Percentiles rank a stretch among this genome's conserved stretches.
phyloP scores from a whole-genome alignment of 306 rosid species.

The Quercus engelmannii region DNA sequence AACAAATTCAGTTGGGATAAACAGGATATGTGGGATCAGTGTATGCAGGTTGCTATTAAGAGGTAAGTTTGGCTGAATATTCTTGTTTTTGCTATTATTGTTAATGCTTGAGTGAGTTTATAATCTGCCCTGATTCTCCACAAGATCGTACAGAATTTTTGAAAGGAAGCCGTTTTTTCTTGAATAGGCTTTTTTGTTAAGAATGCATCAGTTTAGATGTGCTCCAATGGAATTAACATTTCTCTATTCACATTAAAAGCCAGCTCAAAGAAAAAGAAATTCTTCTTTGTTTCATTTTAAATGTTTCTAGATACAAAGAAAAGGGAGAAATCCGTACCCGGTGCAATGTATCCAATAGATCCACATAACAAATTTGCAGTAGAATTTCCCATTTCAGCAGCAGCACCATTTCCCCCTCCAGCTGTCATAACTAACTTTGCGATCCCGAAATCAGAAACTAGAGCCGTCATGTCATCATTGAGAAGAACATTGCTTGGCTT shows the following conservation, averaged over 20 bases:
- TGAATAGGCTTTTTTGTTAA: too few species aligned
- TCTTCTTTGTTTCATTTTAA: background rate
- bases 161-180: too few species aligned
- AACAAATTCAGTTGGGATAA: background rate
- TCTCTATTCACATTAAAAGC: too few species aligned
- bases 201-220: too few species aligned
- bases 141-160: too few species aligned
- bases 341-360: slow-evolving; percentile 70
- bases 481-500: slow-evolving; percentile 72
- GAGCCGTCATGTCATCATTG: slow-evolving; percentile 72
- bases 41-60: background rate
- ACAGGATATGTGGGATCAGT: background rate
- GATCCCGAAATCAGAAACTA: slow-evolving; percentile 73
- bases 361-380: slow-evolving; percentile 55
- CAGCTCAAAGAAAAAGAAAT: background rate
- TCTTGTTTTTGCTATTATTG: too few species aligned
- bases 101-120: too few species aligned
- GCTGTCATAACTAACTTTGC: slow-evolving; percentile 51
- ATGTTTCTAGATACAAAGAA: background rate
- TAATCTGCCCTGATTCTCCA: too few species aligned
- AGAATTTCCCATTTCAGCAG: slow-evolving; percentile 54
- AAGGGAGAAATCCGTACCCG: slow-evolving; percentile 38
- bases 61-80: too few species aligned
- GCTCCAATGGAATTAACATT: too few species aligned
- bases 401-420: slow-evolving; percentile 44